Conservation (phyloP, 2,329 filamentous ascomycete species). For the Cladophialophora carrionii region DNA sequence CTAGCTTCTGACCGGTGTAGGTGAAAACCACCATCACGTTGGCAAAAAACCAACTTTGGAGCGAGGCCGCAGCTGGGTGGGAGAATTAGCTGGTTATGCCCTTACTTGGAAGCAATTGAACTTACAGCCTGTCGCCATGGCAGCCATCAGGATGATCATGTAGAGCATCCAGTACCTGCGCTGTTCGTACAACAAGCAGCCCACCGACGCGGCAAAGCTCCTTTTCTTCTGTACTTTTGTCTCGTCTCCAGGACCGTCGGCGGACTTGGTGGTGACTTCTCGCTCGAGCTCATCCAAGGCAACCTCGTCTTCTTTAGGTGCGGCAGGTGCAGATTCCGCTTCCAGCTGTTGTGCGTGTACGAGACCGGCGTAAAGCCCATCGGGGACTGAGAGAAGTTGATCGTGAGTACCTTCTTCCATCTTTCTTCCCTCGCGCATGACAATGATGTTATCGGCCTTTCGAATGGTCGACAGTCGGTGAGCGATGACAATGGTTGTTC, state of each 20-base stretch:
- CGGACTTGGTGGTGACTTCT: constrained; percentile 20
- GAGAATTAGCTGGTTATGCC: constrained; percentile 25
- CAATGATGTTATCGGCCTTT: constrained; percentile 77
- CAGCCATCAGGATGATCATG: constrained; percentile 37
- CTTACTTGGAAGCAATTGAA: not conserved
- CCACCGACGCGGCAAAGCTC: constrained; percentile 39
- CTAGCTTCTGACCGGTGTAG: constrained; percentile 45
- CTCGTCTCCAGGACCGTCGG: constrained; percentile 13
- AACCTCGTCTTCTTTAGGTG: constrained; percentile 13
- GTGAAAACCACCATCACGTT: constrained; percentile 55
- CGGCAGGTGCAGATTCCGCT: constrained; percentile 46
- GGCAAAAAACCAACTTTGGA: constrained; percentile 53
- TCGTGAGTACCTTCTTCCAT: constrained; percentile 77
- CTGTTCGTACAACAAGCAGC: constrained; percentile 44
- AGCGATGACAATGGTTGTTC: constrained; percentile 78
- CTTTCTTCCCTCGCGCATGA: constrained; percentile 70
- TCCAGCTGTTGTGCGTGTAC: constrained; percentile 37
- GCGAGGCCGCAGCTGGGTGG: constrained; percentile 53
- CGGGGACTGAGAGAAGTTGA: constrained; percentile 63
- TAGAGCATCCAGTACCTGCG: constrained; percentile 42
- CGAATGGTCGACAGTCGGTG: constrained; percentile 73
- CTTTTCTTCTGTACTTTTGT: constrained; percentile 29
- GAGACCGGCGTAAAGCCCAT: constrained; percentile 61
- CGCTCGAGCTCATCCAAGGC: constrained; percentile 21
- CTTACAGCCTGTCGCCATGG: constrained; percentile 44